phyloP scores from a whole-genome alignment of 495 filamentous ascomycete species.

The Penicillium alfredii region DNA sequence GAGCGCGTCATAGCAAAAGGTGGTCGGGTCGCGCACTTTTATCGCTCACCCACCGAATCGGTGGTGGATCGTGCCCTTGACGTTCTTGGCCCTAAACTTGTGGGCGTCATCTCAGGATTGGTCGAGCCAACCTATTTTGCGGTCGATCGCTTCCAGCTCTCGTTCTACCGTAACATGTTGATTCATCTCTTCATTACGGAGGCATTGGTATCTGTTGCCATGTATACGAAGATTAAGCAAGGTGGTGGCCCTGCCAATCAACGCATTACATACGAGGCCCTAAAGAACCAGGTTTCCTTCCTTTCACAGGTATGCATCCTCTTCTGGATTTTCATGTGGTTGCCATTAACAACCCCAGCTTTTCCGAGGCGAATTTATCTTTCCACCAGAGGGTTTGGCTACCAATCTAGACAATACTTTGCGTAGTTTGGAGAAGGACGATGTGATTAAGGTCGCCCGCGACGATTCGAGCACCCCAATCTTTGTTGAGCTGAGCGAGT shows the following conservation, averaged over 20 bases:
- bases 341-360: constrained; percentile 47
- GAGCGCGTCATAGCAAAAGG: constrained; percentile 79
- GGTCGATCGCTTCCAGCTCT: constrained; percentile 92
- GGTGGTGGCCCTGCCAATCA: constrained; percentile 79
- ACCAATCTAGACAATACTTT: constrained; percentile 77
- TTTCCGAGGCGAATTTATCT: constrained; percentile 96
- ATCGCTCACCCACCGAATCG: constrained; percentile 62
- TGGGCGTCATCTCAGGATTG: constrained; percentile 70
- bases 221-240: constrained; percentile 85
- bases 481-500: constrained; percentile 65
- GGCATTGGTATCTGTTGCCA: constrained; percentile 76
- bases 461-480: constrained; percentile 49
- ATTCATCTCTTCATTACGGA: constrained; percentile 96
- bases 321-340: too few relatives aligned
- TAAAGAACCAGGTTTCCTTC: constrained; percentile 76
- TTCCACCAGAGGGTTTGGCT: constrained; percentile 75
- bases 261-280: constrained; percentile 62
- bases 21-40: constrained; percentile 88
- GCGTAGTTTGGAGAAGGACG: constrained; percentile 67
- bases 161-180: constrained; percentile 98
- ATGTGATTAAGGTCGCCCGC: constrained; percentile 66
- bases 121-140: constrained; percentile 88
- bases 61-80: constrained; percentile 90
- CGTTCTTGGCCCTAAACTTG: constrained; percentile 81
- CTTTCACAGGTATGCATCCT: constrained; percentile 57